A percentile compares a stretch with the other conserved stretches of the same genome.
phyloP scores from a whole-genome alignment of 1,139 yeast species.

The Groenewaldozyma sp. region DNA sequence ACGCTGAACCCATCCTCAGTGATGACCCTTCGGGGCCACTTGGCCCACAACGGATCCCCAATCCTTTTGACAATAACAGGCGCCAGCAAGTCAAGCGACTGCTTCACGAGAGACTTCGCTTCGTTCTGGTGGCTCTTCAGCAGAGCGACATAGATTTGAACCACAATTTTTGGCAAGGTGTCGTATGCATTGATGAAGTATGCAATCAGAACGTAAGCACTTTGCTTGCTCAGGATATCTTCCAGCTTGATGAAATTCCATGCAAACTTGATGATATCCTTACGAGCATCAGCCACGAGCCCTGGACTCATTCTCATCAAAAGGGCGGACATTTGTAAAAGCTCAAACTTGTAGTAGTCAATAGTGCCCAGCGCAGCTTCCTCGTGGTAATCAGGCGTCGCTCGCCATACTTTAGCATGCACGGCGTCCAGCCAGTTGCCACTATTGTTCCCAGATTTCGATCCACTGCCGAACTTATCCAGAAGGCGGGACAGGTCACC shows the following conservation, averaged over 20 bases:
- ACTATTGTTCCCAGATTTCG: conserved; percentile 19
- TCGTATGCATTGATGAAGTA: conserved; percentile 83
- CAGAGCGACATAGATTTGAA: conserved; percentile 87
- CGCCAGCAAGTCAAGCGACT: conserved; percentile 81
- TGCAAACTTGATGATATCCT: conserved; percentile 84
- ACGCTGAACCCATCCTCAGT: conserved; percentile 84
- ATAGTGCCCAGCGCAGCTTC: conserved; percentile 59
- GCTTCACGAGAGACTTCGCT: conserved; percentile 72
- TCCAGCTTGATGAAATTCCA: conserved; percentile 91
- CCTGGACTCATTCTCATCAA: conserved; percentile 62
- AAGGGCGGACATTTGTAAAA: conserved; percentile 73
- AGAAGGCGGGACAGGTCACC: conserved; percentile 47
- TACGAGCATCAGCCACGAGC: conserved; percentile 54
- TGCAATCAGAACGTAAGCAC: conserved; percentile 84
- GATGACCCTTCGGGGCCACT: conserved; percentile 88
- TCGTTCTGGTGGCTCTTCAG: conserved; percentile 81
- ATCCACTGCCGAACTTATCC: conserved; percentile 25
- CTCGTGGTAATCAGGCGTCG: conserved; percentile 34
- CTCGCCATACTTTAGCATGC: conserved; percentile 64
- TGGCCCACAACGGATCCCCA: conserved; percentile 72
- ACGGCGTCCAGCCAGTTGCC: conserved; percentile 54
- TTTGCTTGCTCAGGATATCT: conserved; percentile 82
- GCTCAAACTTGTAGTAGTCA: conserved; percentile 68
- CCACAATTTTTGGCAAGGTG: conserved; percentile 79
- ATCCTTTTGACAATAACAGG: conserved; percentile 77